Base-by-base conservation (phyloP, 2,329 filamentous ascomycete genomes). In the Rutstroemia sp. region DNA sequence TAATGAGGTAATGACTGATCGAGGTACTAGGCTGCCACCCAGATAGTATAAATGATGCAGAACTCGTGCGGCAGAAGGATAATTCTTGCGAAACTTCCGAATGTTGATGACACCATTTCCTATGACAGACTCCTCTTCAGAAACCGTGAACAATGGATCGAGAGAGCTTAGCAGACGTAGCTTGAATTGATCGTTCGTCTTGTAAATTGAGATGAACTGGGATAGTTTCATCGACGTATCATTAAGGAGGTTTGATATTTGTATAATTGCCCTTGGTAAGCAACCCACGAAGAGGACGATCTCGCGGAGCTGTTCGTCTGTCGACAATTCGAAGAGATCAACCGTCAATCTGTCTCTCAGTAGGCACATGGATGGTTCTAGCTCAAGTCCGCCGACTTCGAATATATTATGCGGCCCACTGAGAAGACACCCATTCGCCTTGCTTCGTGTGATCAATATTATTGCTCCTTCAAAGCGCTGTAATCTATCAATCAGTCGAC, bases 31-130 rank as follows among this genome's bases (percentile, higher is more conserved):
- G 30, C 46, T 54, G 1, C 64, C 64, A 18, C 63, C 62, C 5
- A 66, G 49, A 27, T 56, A 65, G 50, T 64, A 66, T 9, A 64
- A 38, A 39, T 65, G 61, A 34, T 58, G 62, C 5, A 66, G 58
- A 23, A 65, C 58, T 21, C 50, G 49, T 19, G 46, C 53, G 19
- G 58, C 55, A 14, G 54, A 38, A 10, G 57, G 39, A 27, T 57
- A 62, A 19, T 49, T 57, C 6, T n/a, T 58, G 47, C 63, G 54
- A 37, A 65, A 66, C 18, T 56, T 52, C 39, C 49, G 53, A 10
- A 62, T 27, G 46, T 65, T 59, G 27, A 64, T 54, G 10, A 63
- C 58, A 1, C 64, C 64, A 47, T 55, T 60, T 5, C 61, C 63
- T 49, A 65, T 56, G 16, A 66, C 59, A 1, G 62, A 65, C 12